These are phyloP conservation scores for Tolypocladium ophioglossoides DNA, from an alignment of 2,329 filamentous ascomycete genomes.

Conservation along the genomic window DNA sequence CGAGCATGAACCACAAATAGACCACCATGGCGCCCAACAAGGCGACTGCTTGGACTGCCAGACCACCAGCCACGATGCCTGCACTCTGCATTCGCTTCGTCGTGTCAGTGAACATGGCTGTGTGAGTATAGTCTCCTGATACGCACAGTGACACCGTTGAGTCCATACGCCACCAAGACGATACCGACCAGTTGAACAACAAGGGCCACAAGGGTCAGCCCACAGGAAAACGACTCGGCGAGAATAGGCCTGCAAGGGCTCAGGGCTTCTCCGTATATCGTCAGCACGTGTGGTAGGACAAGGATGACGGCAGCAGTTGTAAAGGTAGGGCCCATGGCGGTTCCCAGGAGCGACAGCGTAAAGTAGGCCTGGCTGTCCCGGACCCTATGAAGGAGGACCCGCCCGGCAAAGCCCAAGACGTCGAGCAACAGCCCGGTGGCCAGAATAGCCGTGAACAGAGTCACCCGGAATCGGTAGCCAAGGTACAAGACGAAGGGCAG, in stretches of 20 bases:
- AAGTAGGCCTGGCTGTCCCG: constrained; percentile 25
- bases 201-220: constrained; percentile 22
- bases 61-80: constrained; percentile 30
- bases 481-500: constrained; percentile 25
- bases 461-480: constrained; percentile 28
- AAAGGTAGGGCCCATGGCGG: constrained; percentile 34
- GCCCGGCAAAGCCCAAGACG: constrained; percentile 34
- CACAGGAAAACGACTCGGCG: constrained; percentile 22
- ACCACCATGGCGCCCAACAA: constrained; percentile 27
- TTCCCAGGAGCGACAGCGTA: constrained; percentile 34
- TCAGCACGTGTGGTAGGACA: constrained; percentile 34
- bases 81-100: constrained; percentile 22
- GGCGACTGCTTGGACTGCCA: constrained; percentile 31
- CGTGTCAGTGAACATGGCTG: constrained; percentile 6
- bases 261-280: constrained; percentile 33
- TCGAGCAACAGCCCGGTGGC: constrained; percentile 31
- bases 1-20: constrained; percentile 29
- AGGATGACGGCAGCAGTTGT: constrained; percentile 33
- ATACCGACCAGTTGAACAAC: constrained; percentile 29
- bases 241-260: constrained; percentile 24
- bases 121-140: neutral
- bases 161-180: constrained; percentile 25
- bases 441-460: constrained; percentile 28
- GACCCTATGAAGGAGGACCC: constrained; percentile 28
- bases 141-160: constrained; percentile 24